These are phyloP conservation scores for Dendrobium catenatum DNA, from an alignment of 106 monocot genomes.

Conservation along the genomic window DNA sequence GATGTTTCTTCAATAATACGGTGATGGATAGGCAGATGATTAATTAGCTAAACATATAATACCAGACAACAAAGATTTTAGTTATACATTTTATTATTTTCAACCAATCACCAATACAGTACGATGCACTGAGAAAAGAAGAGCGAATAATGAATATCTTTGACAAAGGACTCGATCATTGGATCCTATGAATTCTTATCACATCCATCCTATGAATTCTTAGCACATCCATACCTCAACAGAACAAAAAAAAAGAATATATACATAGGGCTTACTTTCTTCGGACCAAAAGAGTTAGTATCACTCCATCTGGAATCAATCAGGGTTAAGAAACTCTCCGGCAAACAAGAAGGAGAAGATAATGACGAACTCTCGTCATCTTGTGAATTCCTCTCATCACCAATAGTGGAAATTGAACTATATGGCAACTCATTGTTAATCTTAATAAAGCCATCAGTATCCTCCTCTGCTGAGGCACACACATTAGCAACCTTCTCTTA, in stretches of 20 bases:
- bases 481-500: neutral
- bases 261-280: conserved; percentile 10
- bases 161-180: neutral
- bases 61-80: neutral
- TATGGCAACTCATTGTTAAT: conserved; percentile 62
- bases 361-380: conserved; percentile 4
- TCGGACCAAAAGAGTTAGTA: conserved; percentile 4
- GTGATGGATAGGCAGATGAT: neutral
- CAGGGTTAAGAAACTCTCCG: conserved; percentile 13
- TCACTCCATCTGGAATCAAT: conserved; percentile 23
- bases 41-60: neutral
- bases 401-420: conserved; percentile 16
- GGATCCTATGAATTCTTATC: neutral
- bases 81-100: neutral
- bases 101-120: neutral
- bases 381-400: conserved; percentile 11
- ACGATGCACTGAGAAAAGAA: neutral
- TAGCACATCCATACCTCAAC: neutral
- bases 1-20: neutral
- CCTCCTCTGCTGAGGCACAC: conserved; percentile 13
- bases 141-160: neutral
- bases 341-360: conserved; percentile 1
- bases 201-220: neutral
- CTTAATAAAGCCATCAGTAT: neutral
- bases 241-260: neutral